Evolutionary conservation across 2,329 filamentous ascomycete genomes (phyloP).

Genomic region (Talaromyces sp.): DNA sequence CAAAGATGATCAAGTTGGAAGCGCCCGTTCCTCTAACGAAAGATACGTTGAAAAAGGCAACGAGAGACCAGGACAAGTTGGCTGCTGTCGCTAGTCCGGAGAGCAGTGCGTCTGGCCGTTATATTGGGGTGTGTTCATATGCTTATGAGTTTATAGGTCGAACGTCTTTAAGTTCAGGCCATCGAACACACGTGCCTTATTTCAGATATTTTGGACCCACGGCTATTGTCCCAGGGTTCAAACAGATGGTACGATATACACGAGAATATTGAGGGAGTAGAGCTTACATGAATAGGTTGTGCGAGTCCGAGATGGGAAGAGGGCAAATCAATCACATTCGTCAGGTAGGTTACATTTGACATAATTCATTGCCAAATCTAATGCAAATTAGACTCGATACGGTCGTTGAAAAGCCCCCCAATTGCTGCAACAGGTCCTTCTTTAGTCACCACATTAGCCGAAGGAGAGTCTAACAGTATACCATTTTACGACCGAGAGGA

Average conservation of each 20-base stretch:
- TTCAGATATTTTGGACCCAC: constrained; percentile 89
- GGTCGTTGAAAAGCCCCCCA: constrained; percentile 35
- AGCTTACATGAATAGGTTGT: constrained; percentile 43
- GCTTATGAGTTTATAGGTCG: constrained; percentile 26
- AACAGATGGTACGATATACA: constrained; percentile 71
- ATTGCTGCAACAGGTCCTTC: constrained; percentile 22
- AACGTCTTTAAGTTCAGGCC: constrained; percentile 36
- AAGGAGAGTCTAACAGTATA: constrained; percentile 42
- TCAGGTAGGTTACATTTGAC: constrained; percentile 29
- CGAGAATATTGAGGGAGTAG: not conserved
- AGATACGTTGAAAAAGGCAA: constrained; percentile 15
- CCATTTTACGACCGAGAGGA: constrained; percentile 76
- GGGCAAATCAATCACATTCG: constrained; percentile 39
- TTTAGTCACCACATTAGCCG: constrained; percentile 21
- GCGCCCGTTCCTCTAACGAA: constrained; percentile 15
- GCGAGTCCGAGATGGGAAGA: constrained; percentile 56
- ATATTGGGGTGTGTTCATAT: not conserved
- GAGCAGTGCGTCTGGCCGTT: constrained; percentile 31
- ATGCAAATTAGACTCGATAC: constrained; percentile 32
- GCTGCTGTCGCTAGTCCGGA: constrained; percentile 31
- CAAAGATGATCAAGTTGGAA: constrained; percentile 20
- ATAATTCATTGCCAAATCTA: not conserved
- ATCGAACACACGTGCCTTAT: constrained; percentile 64
- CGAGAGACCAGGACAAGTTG: constrained; percentile 22
- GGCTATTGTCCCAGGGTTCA: constrained; percentile 86